Conservation (phyloP, 2,329 filamentous ascomycete species). For the Aureobasidium sp. region DNA sequence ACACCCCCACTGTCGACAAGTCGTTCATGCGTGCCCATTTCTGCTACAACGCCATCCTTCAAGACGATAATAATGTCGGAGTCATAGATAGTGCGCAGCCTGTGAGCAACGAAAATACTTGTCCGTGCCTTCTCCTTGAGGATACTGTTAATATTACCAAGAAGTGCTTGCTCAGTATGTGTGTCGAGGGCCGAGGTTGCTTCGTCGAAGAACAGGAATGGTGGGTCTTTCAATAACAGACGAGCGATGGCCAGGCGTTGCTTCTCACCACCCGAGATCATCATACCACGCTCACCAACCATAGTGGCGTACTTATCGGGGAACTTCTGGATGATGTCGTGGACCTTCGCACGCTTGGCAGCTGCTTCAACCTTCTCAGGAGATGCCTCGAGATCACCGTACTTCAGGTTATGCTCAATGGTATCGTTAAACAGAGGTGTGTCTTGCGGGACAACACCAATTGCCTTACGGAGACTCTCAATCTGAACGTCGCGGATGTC, state of each 20-base stretch:
- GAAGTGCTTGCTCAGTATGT: slow-evolving; percentile 82
- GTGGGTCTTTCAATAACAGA: slow-evolving; percentile 79
- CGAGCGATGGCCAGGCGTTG: slow-evolving; percentile 79
- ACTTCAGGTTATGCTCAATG: slow-evolving; percentile 90
- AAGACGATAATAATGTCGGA: slow-evolving; percentile 87
- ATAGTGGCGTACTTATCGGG: slow-evolving; percentile 85
- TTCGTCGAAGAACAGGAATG: slow-evolving; percentile 88
- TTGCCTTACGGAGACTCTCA: slow-evolving; percentile 73
- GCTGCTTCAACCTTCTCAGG: slow-evolving; percentile 66
- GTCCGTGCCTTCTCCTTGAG: slow-evolving; percentile 80
- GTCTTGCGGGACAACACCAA: slow-evolving; percentile 94
- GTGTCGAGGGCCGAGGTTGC: slow-evolving; percentile 89
- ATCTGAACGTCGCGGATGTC: slow-evolving; percentile 77
- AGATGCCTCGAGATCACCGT: slow-evolving; percentile 72
- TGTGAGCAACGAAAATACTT: slow-evolving; percentile 90
- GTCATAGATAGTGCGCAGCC: slow-evolving; percentile 87
- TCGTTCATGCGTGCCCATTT: slow-evolving; percentile 79
- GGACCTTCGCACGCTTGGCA: slow-evolving; percentile 73
- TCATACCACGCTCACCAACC: slow-evolving; percentile 89
- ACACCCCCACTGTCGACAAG: slow-evolving; percentile 70
- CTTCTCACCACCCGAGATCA: slow-evolving; percentile 92
- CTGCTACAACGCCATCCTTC: slow-evolving; percentile 73
- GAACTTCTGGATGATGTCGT: slow-evolving; percentile 71
- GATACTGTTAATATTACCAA: slow-evolving; percentile 89
- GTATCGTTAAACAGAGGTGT: slow-evolving; percentile 96